Percentiles rank a stretch among this genome's conserved stretches.
phyloP scores from a whole-genome alignment of 2,329 filamentous ascomycete genomes.

The Epichloe gansuensis region DNA sequence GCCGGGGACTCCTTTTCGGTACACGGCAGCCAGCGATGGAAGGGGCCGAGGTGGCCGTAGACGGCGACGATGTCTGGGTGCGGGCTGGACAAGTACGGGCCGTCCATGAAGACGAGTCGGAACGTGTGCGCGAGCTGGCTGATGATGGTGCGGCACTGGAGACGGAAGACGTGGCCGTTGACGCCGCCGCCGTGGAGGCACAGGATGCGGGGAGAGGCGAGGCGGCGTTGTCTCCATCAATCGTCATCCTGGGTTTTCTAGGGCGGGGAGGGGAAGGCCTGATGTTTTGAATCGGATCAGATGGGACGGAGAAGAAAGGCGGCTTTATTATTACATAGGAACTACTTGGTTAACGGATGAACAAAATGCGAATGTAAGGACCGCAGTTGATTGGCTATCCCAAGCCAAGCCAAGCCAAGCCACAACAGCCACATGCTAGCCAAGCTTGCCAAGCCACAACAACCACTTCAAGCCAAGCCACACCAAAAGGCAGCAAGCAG shows the following conservation, averaged over 20 bases:
- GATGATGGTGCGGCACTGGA: slow-evolving; percentile 49
- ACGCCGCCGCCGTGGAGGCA: slow-evolving; percentile 74
- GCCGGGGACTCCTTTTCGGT: slow-evolving; percentile 30
- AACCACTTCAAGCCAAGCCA: not conserved
- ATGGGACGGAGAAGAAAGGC: not conserved
- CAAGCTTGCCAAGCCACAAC: too few relatives aligned
- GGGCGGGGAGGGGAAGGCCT: too few relatives aligned
- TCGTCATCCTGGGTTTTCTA: not conserved
- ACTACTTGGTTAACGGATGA: too few relatives aligned
- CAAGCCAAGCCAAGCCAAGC: too few relatives aligned
- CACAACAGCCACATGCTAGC: too few relatives aligned
- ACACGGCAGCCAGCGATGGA: slow-evolving; percentile 51
- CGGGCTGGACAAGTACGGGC: slow-evolving; percentile 49
- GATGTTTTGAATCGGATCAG: not conserved
- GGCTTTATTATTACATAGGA: too few relatives aligned
- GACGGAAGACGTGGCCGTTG: slow-evolving; percentile 56
- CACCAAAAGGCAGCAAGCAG: not conserved
- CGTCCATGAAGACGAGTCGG: slow-evolving; percentile 62
- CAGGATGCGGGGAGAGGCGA: slow-evolving; percentile 51
- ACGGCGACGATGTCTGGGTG: slow-evolving; percentile 52
- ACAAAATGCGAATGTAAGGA: too few relatives aligned
- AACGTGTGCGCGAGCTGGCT: slow-evolving; percentile 42
- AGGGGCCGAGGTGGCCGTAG: slow-evolving; percentile 55
- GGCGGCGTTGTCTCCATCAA: slow-evolving; percentile 5
- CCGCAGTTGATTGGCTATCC: too few relatives aligned